Evolutionary conservation across 2,329 filamentous ascomycete species (phyloP).

Genomic region (Neofusicoccum ribis): DNA sequence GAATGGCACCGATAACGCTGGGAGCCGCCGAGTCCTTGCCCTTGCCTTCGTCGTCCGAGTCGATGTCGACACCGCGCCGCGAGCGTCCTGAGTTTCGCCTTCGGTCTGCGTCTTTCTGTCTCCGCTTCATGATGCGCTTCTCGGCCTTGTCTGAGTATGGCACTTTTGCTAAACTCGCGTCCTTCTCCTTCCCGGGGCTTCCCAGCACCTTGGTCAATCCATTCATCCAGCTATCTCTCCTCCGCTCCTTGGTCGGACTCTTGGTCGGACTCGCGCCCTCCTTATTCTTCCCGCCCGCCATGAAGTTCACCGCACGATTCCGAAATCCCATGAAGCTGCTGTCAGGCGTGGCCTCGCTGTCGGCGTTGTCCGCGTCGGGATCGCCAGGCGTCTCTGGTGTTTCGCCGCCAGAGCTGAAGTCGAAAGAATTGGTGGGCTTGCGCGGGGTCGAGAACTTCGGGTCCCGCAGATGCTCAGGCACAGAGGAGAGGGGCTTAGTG

Average conservation of each 20-base stretch:
- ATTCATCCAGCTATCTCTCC: constrained; percentile 33
- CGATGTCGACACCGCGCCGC: constrained; percentile 17
- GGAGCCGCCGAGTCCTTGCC: constrained; percentile 20
- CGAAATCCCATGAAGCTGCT: constrained; percentile 24
- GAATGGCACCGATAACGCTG: constrained; percentile 49
- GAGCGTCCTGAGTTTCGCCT: constrained; percentile 28
- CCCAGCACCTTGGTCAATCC: constrained; percentile 26
- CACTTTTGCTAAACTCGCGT: constrained; percentile 31
- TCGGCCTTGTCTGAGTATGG: constrained; percentile 40
- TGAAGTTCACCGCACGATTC: constrained; percentile 13
- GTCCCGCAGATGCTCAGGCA: constrained; percentile 28
- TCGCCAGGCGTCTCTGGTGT: constrained; percentile 48
- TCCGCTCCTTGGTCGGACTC: constrained; percentile 36
- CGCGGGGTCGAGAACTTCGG: constrained; percentile 40
- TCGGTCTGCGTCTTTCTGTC: constrained; percentile 30
- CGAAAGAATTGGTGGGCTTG: constrained; percentile 38
- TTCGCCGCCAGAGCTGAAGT: constrained; percentile 51
- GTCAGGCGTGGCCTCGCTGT: constrained; percentile 47
- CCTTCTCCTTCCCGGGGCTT: constrained; percentile 28
- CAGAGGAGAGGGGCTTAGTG: constrained; percentile 24
- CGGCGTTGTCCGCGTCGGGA: constrained; percentile 33
- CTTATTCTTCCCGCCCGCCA: constrained; percentile 20
- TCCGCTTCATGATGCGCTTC: constrained; percentile 39
- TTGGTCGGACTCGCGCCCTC: constrained; percentile 24
- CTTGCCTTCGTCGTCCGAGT: constrained; percentile 29